A percentile compares a stretch with the other conserved stretches of the same genome.
These are phyloP conservation scores for Puccinia hordei DNA, from an alignment of 1,284 basidiomycete species.

Conservation along the genomic window DNA sequence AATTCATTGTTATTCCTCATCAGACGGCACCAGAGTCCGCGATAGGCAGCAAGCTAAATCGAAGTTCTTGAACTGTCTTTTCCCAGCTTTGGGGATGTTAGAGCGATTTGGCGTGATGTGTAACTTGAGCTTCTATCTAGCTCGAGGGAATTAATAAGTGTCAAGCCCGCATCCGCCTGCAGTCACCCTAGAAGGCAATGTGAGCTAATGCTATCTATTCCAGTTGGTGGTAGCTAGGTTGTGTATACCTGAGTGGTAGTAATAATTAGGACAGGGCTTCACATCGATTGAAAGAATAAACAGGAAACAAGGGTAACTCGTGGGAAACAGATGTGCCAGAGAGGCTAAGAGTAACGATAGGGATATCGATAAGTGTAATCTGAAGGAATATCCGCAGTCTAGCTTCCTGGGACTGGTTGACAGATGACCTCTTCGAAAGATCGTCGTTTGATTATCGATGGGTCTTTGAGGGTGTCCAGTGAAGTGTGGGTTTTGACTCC, in stretches of 20 bases:
- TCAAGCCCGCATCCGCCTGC: too few species aligned
- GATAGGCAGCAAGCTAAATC: too few species aligned
- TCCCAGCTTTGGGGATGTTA: too few species aligned
- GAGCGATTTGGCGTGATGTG: too few species aligned
- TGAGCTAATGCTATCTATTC: too few species aligned
- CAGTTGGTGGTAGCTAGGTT: not conserved
- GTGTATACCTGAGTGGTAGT: not conserved
- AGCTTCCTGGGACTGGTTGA: slow-evolving; percentile 23
- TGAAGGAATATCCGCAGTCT: not conserved
- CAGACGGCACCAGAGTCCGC: too few species aligned
- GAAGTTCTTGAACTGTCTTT: too few species aligned
- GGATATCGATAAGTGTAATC: not conserved
- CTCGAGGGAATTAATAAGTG: too few species aligned
- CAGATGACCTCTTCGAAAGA: slow-evolving; percentile 24
- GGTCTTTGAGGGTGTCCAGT: slow-evolving; percentile 30
- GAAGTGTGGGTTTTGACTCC: slow-evolving; percentile 58
- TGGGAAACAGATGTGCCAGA: not conserved
- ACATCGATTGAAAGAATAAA: not conserved
- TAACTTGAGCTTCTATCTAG: too few species aligned
- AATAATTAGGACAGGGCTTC: not conserved
- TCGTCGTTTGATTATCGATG: not conserved
- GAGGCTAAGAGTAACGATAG: not conserved
- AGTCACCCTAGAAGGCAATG: too few species aligned
- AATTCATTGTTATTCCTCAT: too few species aligned
- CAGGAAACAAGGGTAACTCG: not conserved